Evolutionary conservation across 2,329 filamentous ascomycete species (phyloP).

Genomic region (Penicillium sp.): DNA sequence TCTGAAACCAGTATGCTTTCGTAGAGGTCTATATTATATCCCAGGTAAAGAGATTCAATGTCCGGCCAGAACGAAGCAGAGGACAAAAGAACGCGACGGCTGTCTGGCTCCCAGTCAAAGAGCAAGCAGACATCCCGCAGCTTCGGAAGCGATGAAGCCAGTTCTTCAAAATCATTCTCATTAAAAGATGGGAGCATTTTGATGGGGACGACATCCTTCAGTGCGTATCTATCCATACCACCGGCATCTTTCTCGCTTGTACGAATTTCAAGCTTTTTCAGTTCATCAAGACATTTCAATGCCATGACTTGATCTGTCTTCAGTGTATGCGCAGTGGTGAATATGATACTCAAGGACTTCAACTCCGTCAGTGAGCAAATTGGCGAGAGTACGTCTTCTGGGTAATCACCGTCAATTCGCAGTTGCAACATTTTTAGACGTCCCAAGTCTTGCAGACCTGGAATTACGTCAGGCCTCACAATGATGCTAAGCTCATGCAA

Average conservation of each 20-base stretch:
- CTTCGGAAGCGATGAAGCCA: conserved; percentile 3
- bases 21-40: conserved; percentile 2
- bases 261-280: conserved; percentile 6
- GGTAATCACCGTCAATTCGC: neutral
- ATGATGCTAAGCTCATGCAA: conserved; percentile 5
- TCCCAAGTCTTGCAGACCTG: neutral
- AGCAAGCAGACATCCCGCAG: conserved; percentile 3
- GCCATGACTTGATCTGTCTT: neutral
- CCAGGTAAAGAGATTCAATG: conserved; percentile 6
- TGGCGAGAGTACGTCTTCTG: neutral
- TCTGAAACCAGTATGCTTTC: neutral
- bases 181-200: neutral
- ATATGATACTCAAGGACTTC: conserved; percentile 7
- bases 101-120: conserved; percentile 4
- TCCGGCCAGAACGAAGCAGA: neutral
- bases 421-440: conserved; percentile 4
- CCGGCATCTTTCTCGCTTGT: neutral
- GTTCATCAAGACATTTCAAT: neutral
- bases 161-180: conserved; percentile 3
- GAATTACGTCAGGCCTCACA: neutral
- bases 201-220: neutral
- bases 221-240: neutral
- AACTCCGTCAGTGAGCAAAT: neutral
- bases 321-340: neutral
- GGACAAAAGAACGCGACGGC: conserved; percentile 1